Conservation (phyloP, 1,139 yeast species). For the Protomyces pachydermus region DNA sequence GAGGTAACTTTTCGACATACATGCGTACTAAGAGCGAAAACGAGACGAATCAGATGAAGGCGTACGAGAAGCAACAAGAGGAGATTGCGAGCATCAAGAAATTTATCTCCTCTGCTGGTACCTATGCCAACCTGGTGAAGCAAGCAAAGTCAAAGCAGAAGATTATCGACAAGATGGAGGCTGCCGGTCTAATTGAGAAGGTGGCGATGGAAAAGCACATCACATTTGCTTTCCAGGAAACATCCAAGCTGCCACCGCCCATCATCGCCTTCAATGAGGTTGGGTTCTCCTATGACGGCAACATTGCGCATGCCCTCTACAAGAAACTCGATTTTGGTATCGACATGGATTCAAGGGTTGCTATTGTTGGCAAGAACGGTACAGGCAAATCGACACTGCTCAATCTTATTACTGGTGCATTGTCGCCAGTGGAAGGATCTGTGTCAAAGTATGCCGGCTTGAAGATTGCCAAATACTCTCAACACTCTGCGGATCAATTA, state of each 20-base stretch:
- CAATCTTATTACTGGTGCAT: conserved; percentile 92
- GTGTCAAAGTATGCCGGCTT: conserved; percentile 96
- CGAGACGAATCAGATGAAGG: conserved; percentile 98
- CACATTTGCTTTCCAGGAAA: conserved; percentile 89
- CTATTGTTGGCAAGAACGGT: conserved; percentile 98
- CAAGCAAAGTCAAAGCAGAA: conserved; percentile 99
- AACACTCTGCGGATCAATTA: conserved; percentile 97
- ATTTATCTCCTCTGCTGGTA: conserved; percentile 99
- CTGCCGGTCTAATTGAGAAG: conserved; percentile 93
- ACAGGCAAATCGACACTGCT: conserved; percentile 95
- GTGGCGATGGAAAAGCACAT: conserved; percentile 91
- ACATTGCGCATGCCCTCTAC: conserved; percentile 80
- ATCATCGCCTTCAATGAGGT: conserved; percentile 87
- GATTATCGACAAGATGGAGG: conserved; percentile 99
- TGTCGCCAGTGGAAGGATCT: conserved; percentile 76
- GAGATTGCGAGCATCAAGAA: conserved; percentile 97
- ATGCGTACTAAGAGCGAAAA: conserved; percentile 87
- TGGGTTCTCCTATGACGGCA: conserved; percentile 85
- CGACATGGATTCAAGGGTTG: conserved; percentile 98
- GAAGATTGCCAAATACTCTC: conserved; percentile 97
- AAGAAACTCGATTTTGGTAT: conserved; percentile 93
- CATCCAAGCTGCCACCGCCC: conserved; percentile 98
- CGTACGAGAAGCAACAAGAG: conserved; percentile 74
- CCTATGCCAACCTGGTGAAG: conserved; percentile 95
- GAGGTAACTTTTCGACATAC: conserved; percentile 98